Evolutionary conservation across 164 flowering plant species (phyloP), one percentile per base, ranked within the genome.

Genomic region (Stephania cephalantha): DNA sequence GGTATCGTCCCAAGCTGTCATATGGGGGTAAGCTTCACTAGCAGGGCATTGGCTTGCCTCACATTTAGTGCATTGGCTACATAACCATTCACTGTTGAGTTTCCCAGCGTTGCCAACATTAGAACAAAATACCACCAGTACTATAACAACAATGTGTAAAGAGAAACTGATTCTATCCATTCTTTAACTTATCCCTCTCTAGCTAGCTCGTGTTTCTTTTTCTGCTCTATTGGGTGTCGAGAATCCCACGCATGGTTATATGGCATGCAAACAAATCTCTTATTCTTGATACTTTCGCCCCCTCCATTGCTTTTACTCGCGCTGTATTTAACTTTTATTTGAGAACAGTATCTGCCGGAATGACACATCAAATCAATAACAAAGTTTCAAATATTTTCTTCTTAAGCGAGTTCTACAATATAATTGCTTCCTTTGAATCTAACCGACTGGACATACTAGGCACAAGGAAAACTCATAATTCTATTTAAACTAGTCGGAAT

Each of bases 1-100:
- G 11, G 86, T 22, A 78, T 89, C 75, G 68, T 89, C 90, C 61
- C 46, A 85, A 3, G 88, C 87, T 53, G 92, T 87, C 90, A 89
- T 87, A 74, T 88, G 92, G 42, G 88, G 90, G 70, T 82, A 87
- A 30, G 90, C 78, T 42, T 89, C 88, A 76, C 90, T 87, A 18
- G 86, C 81, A n/a, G 89, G 87, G 75, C 88, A 87, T 71, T 73
- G 74, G 2, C 65, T 78, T 71, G 79, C 9, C 0, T 85, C 83
- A 75, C 92, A 86, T 71, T 67, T 81, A 52, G 85, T 80, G 77
- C 92, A 89, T 69, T 85, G 89, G 67, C 83, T 83, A 73, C 90
- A 87, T 1, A 87, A 83, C 11, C n/a, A 55, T 0, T 77, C 73
- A 68, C 87, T 87, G 71, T 82, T 84, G 74, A 84, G 50, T 29